These are phyloP conservation scores for Moricandia moricandioides DNA, from an alignment of 345 rosid species.

Conservation along the genomic window DNA sequence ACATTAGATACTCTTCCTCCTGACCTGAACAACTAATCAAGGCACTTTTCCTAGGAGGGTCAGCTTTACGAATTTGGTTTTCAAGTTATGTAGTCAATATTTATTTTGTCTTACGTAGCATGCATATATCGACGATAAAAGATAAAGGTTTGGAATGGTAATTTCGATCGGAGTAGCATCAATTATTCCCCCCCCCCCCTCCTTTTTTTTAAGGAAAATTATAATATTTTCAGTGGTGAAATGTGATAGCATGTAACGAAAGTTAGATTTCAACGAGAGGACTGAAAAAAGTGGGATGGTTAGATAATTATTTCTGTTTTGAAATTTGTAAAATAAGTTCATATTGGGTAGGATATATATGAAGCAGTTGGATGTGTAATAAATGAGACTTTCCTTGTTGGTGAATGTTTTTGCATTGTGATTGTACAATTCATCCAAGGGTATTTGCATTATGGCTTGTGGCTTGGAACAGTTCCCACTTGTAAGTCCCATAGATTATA, in stretches of 20 bases:
- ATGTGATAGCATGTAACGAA: not conserved
- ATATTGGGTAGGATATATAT: conserved; percentile 27
- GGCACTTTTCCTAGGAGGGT: conserved; percentile 29
- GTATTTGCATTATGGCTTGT: not conserved
- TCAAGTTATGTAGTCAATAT: not conserved
- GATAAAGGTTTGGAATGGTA: not conserved
- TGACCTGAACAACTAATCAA: conserved; percentile 25
- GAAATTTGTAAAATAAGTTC: not conserved
- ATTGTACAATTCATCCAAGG: conserved; percentile 25
- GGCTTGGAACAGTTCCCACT: conserved; percentile 10
- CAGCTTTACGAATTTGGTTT: not conserved
- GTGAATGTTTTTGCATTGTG: conserved; percentile 32
- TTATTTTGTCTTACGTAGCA: not conserved
- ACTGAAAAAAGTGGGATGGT: not conserved
- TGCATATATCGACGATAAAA: not conserved
- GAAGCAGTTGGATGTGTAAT: conserved; percentile 36
- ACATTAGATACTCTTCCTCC: conserved; percentile 22
- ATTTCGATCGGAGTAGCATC: not conserved
- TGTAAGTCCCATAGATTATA: not conserved
- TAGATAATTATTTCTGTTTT: too few species aligned
- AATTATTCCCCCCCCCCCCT: too few species aligned
- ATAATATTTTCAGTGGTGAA: not conserved
- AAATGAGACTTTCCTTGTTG: conserved; percentile 37
- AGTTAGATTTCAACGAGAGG: conserved; percentile 12
- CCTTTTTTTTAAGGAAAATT: not conserved